These are phyloP conservation scores for Ettlia oleoabundans DNA, from an alignment of 139 green algal species.

Conservation along the genomic window DNA sequence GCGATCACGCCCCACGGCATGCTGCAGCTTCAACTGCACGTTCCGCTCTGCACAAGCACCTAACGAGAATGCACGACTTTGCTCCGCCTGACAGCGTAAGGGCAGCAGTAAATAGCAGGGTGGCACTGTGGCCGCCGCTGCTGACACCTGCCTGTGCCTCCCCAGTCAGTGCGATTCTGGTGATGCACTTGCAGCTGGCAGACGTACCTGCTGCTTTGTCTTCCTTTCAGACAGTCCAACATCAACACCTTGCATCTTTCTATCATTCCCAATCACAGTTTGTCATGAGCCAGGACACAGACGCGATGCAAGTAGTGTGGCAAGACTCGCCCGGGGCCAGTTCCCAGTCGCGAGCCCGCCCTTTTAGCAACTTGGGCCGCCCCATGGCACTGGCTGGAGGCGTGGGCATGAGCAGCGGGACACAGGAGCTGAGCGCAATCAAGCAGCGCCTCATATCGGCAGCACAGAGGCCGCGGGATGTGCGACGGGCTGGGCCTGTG, in stretches of 20 bases:
- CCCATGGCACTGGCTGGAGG: neutral
- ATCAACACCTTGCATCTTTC: no score
- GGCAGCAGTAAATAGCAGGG: neutral
- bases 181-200: no score
- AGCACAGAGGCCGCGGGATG: slow-evolving; percentile 26
- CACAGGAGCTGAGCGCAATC: slow-evolving; percentile 13
- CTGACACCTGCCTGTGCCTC: no score
- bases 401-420: neutral
- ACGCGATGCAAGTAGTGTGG: slow-evolving; percentile 31
- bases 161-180: no score
- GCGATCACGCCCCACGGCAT: neutral
- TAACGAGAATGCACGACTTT: slow-evolving; percentile 12
- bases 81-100: slow-evolving; percentile 4
- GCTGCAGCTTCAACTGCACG: neutral
- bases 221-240: no score
- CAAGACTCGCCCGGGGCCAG: slow-evolving; percentile 30
- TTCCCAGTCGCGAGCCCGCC: neutral
- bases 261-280: slow-evolving; percentile 11
- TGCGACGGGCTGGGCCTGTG: neutral
- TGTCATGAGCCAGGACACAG: slow-evolving; percentile 30
- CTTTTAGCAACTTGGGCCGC: slow-evolving; percentile 24
- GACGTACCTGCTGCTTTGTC: no score
- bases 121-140: no score
- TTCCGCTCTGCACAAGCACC: slow-evolving; percentile 3
- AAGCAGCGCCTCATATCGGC: slow-evolving; percentile 33